phyloP scores from a whole-genome alignment of 306 rosid genomes.

The Cotoneaster glaucophyllus region DNA sequence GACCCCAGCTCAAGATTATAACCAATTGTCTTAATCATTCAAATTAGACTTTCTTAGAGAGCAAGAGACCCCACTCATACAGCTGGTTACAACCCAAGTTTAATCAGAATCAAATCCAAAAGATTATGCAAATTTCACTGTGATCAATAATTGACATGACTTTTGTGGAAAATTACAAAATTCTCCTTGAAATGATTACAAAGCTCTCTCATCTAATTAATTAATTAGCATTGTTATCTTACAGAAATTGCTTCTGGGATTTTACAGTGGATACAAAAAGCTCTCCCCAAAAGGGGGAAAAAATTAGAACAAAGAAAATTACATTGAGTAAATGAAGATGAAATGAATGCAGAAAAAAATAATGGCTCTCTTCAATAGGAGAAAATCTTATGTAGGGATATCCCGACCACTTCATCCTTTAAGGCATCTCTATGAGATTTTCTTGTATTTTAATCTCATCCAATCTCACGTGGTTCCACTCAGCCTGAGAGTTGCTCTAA shows the following conservation, averaged over 20 bases:
- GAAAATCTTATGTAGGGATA: not conserved
- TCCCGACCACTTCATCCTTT: not conserved
- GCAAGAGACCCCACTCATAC: slow-evolving; percentile 57
- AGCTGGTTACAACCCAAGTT: slow-evolving; percentile 86
- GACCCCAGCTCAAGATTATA: slow-evolving; percentile 38
- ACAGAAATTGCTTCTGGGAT: slow-evolving; percentile 51
- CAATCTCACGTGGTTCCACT: not conserved
- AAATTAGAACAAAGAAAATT: slow-evolving; percentile 41
- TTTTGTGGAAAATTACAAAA: slow-evolving; percentile 31
- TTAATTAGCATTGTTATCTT: slow-evolving; percentile 46
- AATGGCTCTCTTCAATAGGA: slow-evolving; percentile 25
- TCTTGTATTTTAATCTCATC: not conserved
- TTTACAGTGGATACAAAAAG: slow-evolving; percentile 50
- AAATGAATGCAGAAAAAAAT: slow-evolving; percentile 11
- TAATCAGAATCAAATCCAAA: slow-evolving; percentile 51
- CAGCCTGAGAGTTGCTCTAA: not conserved
- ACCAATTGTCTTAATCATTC: slow-evolving; percentile 50
- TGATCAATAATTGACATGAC: slow-evolving; percentile 61
- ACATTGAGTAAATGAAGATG: slow-evolving; percentile 22
- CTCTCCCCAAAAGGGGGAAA: slow-evolving; percentile 16
- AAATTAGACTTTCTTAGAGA: slow-evolving; percentile 43
- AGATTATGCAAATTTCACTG: slow-evolving; percentile 47
- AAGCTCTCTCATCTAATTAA: slow-evolving; percentile 37
- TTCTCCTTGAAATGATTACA: slow-evolving; percentile 42
- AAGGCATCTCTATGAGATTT: not conserved